Evolutionary conservation across 2,329 filamentous ascomycete species (phyloP), one percentile per base, ranked within the genome.

Genomic region (Phoma sp.): DNA sequence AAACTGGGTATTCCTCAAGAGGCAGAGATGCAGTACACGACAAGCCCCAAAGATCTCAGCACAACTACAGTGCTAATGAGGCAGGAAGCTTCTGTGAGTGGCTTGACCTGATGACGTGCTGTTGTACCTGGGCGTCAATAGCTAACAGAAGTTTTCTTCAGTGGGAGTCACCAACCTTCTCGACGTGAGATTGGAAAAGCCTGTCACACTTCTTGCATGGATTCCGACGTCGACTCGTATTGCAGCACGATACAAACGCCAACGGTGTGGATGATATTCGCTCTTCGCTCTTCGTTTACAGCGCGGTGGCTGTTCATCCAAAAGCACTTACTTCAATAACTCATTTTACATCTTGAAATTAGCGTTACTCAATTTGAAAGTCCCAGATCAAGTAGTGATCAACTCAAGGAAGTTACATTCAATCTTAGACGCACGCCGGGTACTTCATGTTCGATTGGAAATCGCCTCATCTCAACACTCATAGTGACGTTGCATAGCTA

Each of bases 51-150:
- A 39, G 64, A 70, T 36, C 58, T 61, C n/a, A 66, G 57, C 7
- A 65, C 68, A 43, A 56, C 70, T 1, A 59, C 63, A 36, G 52
- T 74, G 40, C 65, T 75, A 5, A 55, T 74, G 29, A 57, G 63
- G 19, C 57, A 73, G 40, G 71, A 71, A 58, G 72, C 69, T 55
- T 69, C 69, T 59, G 77, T 84, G 53, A 81, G 85, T 43, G 86
- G 85, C 6, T 76, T 84, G 63, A 80, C 82, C 1, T 69, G 88
- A 6, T 80, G 81, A 48, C 74, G 80, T 44, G 84, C 85, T 1
- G 82, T 85, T 1, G 79, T 79, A 1, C 80, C 77, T 38, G 84
- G 80, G 6, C 79, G 85, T 43, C 67, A 76, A 5, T 74, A 76
- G 12, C 78, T 87, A 59, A 80, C 85, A 2, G 74, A 71, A 43